Conservation (phyloP, 2,329 filamentous ascomycete species). For the Fusarium sp. region DNA sequence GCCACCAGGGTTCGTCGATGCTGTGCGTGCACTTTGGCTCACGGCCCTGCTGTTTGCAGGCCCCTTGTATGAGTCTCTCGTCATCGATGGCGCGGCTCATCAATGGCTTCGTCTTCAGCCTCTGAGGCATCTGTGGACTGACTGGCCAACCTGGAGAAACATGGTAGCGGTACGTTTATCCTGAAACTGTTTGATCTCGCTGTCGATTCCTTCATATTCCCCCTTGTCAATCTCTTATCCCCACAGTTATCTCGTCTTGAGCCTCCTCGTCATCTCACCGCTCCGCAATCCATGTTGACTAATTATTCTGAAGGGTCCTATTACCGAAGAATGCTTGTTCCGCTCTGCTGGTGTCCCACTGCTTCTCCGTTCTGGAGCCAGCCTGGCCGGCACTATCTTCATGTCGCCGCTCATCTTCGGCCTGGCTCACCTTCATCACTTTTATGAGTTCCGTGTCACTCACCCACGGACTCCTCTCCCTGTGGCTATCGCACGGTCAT, state of each 20-base stretch:
- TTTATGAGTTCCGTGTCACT: conserved; percentile 90
- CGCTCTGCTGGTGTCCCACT: conserved; percentile 86
- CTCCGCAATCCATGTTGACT: conserved; percentile 27
- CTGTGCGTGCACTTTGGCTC: conserved; percentile 72
- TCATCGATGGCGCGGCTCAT: conserved; percentile 78
- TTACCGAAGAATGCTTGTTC: conserved; percentile 95
- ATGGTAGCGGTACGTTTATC: conserved; percentile 75
- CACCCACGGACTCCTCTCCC: conserved; percentile 75
- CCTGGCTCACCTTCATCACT: conserved; percentile 92
- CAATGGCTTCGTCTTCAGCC: conserved; percentile 68
- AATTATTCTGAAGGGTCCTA: conserved; percentile 69
- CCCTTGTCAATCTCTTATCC: conserved; percentile 26
- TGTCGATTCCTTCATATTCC: conserved; percentile 25
- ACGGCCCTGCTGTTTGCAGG: conserved; percentile 84
- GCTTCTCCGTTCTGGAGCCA: conserved; percentile 76
- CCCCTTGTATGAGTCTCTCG: conserved; percentile 81
- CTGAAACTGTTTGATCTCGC: conserved; percentile 13
- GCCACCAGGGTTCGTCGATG: conserved; percentile 75
- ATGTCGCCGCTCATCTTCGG: conserved; percentile 90
- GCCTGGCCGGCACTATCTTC: conserved; percentile 73
- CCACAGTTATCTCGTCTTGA: conserved; percentile 32
- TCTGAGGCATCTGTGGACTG: conserved; percentile 69
- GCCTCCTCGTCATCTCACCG: conserved; percentile 37
- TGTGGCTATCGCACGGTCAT: conserved; percentile 73
- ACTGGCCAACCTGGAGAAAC: conserved; percentile 89